These are phyloP conservation scores for Angophora floribunda DNA, from an alignment of 345 rosid species.

Conservation along the genomic window DNA sequence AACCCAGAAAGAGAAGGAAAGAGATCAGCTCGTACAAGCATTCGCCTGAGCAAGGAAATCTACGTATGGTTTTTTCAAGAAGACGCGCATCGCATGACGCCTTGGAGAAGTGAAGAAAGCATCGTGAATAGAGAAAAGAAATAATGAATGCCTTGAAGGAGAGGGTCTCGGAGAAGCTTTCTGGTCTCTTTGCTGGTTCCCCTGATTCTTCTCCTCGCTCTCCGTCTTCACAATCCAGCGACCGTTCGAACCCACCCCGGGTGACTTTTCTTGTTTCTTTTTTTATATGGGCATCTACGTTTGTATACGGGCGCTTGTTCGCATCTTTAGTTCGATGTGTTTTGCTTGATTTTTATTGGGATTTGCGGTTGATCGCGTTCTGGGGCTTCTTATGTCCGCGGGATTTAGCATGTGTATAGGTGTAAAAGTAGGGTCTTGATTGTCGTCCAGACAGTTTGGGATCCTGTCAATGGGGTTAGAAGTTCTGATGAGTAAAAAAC, in stretches of 20 bases:
- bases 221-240: not conserved
- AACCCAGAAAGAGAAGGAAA: not conserved
- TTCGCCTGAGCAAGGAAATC: not conserved
- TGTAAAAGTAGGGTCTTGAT: not conserved
- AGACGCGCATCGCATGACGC: not conserved
- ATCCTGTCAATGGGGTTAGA: not conserved
- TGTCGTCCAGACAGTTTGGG: not conserved
- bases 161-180: constrained; percentile 60
- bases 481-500: not conserved
- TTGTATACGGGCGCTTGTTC: not conserved
- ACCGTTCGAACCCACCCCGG: constrained; percentile 22
- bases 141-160: constrained; percentile 58
- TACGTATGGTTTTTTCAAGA: not conserved
- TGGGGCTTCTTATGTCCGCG: not conserved
- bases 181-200: constrained; percentile 61
- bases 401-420: not conserved
- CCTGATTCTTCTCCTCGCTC: constrained; percentile 21
- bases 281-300: not conserved
- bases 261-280: constrained; percentile 4
- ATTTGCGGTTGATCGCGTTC: not conserved
- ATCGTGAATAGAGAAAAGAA: not conserved
- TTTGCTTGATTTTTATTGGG: not conserved
- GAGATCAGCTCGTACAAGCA: not conserved
- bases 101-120: not conserved
- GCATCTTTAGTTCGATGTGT: not conserved